These are phyloP conservation scores for Globisporangium lucens DNA, from an alignment of 352 stramenopile genomes.

Conservation along the genomic window DNA sequence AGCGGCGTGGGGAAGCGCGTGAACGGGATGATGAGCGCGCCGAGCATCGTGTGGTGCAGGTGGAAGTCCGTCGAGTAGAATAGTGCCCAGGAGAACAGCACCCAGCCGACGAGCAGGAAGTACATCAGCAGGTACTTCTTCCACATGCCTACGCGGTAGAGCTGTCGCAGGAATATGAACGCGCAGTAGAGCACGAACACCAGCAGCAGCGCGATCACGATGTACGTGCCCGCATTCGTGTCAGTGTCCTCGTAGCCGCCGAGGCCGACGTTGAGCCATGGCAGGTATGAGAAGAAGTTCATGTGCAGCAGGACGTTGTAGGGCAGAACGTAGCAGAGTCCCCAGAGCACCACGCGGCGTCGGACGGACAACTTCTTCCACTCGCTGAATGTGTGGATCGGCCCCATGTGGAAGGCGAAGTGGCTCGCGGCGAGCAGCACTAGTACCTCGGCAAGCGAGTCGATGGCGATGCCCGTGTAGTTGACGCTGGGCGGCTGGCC, in stretches of 20 bases:
- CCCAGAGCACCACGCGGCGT: constrained; percentile 49
- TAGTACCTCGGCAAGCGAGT: constrained; percentile 56
- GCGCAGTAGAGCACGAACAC: constrained; percentile 30
- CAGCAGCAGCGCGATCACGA: constrained; percentile 41
- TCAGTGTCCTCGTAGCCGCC: constrained; percentile 52
- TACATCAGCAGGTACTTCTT: constrained; percentile 39
- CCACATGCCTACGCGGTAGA: constrained; percentile 45
- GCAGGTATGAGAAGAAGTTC: constrained; percentile 66
- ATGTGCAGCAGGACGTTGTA: constrained; percentile 75
- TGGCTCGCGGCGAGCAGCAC: constrained; percentile 54
- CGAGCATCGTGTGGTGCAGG: constrained; percentile 75
- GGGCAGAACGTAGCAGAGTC: constrained; percentile 59
- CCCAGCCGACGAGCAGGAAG: constrained; percentile 19
- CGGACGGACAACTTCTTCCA: constrained; percentile 33
- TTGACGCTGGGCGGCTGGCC: constrained; percentile 57
- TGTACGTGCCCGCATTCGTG: constrained; percentile 56
- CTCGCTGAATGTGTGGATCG: constrained; percentile 40
- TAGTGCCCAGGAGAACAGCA: constrained; percentile 49
- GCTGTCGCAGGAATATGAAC: constrained; percentile 35
- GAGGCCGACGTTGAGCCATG: constrained; percentile 72
- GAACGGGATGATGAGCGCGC: constrained; percentile 56
- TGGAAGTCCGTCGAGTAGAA: constrained; percentile 68
- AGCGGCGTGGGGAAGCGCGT: constrained; percentile 59
- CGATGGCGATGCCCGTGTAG: constrained; percentile 49
- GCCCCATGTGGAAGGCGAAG: constrained; percentile 38